Conservation (phyloP, 306 rosid species). For the Lupinus albus region DNA sequence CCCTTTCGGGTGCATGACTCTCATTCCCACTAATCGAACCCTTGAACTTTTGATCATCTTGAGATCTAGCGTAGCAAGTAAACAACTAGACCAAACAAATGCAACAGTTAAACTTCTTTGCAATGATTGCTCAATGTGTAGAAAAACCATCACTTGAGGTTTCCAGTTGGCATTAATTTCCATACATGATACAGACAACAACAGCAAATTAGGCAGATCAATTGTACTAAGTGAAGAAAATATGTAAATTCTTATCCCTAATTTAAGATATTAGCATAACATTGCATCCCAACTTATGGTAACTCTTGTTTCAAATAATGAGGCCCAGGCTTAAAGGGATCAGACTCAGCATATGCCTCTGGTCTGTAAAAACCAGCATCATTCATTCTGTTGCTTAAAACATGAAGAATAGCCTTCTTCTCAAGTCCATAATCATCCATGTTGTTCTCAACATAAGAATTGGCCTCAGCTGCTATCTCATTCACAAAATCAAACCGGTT, state of each 20-base stretch:
- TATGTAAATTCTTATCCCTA: neutral
- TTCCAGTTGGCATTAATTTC: slow-evolving; percentile 6
- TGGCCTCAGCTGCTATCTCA: slow-evolving; percentile 89
- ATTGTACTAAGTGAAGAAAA: slow-evolving; percentile 16
- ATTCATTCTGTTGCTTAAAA: slow-evolving; percentile 76
- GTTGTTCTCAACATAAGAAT: slow-evolving; percentile 70
- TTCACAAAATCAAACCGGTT: slow-evolving; percentile 85
- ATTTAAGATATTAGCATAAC: slow-evolving; percentile 23
- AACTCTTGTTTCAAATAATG: slow-evolving; percentile 60
- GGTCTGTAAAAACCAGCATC: slow-evolving; percentile 76
- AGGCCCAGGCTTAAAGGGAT: slow-evolving; percentile 81
- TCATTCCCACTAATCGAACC: too few relatives aligned
- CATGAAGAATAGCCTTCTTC: slow-evolving; percentile 94
- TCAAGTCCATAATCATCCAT: slow-evolving; percentile 77
- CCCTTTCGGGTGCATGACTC: too few relatives aligned
- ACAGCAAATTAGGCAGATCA: slow-evolving; percentile 8
- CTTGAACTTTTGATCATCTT: too few relatives aligned
- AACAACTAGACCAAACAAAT: too few relatives aligned
- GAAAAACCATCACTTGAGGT: neutral
- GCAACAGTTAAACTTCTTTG: neutral
- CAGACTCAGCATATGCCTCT: slow-evolving; percentile 78
- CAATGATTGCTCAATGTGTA: neutral
- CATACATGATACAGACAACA: slow-evolving; percentile 20
- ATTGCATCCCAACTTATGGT: slow-evolving; percentile 39
- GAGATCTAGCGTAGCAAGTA: too few relatives aligned